Conservation (phyloP, 2,329 filamentous ascomycete genomes). For the Fusarium chuoi region DNA sequence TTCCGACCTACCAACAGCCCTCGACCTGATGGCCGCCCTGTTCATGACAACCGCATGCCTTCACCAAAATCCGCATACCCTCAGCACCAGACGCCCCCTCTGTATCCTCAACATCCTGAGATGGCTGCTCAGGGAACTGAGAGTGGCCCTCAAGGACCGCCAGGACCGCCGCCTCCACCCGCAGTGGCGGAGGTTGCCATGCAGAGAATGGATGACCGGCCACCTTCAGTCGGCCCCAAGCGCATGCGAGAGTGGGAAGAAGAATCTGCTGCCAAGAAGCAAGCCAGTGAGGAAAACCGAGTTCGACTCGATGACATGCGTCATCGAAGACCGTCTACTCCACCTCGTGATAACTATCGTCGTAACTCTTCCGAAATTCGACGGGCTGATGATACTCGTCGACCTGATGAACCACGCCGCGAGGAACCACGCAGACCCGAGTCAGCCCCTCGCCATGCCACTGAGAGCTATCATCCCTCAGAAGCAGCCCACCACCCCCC, state of each 20-base stretch:
- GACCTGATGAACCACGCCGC: constrained; percentile 70
- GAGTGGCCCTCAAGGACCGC: constrained; percentile 49
- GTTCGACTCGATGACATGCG: constrained; percentile 87
- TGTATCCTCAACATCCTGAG: constrained; percentile 79
- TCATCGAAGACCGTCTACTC: constrained; percentile 81
- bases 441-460: constrained; percentile 75
- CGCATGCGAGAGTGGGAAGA: constrained; percentile 93
- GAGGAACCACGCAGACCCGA: constrained; percentile 67
- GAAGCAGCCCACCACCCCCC: constrained; percentile 84
- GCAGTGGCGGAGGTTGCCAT: constrained; percentile 72
- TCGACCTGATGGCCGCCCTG: constrained; percentile 82
- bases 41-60: constrained; percentile 86
- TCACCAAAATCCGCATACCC: constrained; percentile 91
- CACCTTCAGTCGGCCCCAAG: constrained; percentile 83
- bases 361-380: constrained; percentile 81
- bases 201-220: constrained; percentile 73
- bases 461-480: constrained; percentile 88
- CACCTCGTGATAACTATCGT: constrained; percentile 74
- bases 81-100: constrained; percentile 70
- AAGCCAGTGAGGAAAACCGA: constrained; percentile 86
- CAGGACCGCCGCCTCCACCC: constrained; percentile 57
- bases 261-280: constrained; percentile 82
- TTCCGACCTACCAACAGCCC: constrained; percentile 81
- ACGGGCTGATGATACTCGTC: constrained; percentile 71
- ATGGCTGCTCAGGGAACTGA: constrained; percentile 68